phyloP scores from a whole-genome alignment of 805 yeast genomes.

The Ogataea populi-albae region DNA sequence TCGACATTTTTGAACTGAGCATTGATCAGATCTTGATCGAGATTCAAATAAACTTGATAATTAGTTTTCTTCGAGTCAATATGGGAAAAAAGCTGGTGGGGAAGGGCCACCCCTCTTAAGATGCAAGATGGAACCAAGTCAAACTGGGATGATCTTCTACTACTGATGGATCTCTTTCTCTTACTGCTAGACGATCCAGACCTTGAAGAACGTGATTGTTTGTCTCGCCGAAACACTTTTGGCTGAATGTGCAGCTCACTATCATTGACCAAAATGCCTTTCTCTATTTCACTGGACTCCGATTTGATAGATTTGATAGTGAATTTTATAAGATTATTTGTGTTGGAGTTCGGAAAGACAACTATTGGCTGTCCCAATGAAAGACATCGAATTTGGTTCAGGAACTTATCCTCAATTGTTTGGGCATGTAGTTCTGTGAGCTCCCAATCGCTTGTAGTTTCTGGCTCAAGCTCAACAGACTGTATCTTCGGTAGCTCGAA shows the following conservation, averaged over 20 bases:
- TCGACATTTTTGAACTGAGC: slow-evolving; percentile 35
- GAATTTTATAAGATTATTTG: slow-evolving; percentile 58
- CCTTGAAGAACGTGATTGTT: slow-evolving; percentile 5
- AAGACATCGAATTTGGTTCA: slow-evolving; percentile 80
- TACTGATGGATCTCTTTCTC: slow-evolving; percentile 28
- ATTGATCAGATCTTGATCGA: slow-evolving; percentile 33
- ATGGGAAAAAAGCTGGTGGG: slow-evolving; percentile 40
- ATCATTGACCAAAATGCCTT: slow-evolving; percentile 42
- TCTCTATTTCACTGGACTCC: slow-evolving; percentile 18
- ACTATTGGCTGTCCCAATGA: slow-evolving; percentile 55
- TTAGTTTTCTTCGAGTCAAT: slow-evolving; percentile 1
- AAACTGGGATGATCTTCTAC: slow-evolving; percentile 29
- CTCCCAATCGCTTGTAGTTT: slow-evolving; percentile 83
- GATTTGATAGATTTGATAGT: slow-evolving; percentile 45
- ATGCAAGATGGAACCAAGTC: slow-evolving; percentile 38
- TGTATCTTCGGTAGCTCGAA: slow-evolving; percentile 50
- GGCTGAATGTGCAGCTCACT: slow-evolving; percentile 63
- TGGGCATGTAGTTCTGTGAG: slow-evolving; percentile 79
- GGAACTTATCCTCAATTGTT: slow-evolving; percentile 65
- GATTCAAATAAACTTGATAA: slow-evolving; percentile 46
- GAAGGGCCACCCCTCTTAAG: slow-evolving; percentile 54
- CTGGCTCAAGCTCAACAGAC: slow-evolving; percentile 75
- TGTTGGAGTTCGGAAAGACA: slow-evolving; percentile 66
- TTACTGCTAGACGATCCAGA: slow-evolving; percentile 18
- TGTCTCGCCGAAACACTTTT: slow-evolving; percentile 33